Base-by-base conservation (phyloP, 768 basidiomycete genomes). In the Hericium coralloides region DNA sequence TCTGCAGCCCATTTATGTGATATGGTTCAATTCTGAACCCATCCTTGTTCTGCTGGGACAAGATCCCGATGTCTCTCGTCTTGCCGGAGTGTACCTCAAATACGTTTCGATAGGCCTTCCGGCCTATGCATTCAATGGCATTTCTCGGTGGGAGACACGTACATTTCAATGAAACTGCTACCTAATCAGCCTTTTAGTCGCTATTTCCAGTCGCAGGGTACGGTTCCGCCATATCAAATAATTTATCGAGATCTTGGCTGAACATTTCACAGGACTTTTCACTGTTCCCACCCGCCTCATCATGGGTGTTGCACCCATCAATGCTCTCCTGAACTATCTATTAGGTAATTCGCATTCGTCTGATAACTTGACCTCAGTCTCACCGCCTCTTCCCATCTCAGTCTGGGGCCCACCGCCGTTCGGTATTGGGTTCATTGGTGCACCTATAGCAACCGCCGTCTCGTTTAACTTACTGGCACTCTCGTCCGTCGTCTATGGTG, bases 391-490 rank as follows among this genome's bases (percentile, higher is more conserved):
- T 49, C 20, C n/a, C n/a, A n/a, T n/a, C 2, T 20, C 20, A 71
- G 90, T 94, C 0, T 93, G 91, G 92, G 92, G 92, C 1, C 92
- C 92, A 0, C 73, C 79, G 38, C 74, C 82, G 4, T 73, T 97
- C 56, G 77, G 88, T 14, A 74, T 98, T 2, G 95, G 95, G 1
- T 99, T 91, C 70, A 82, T 89, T 53, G 95, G 95, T 14, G 95
- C 94, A 3, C 95, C 95, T 0, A 76, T 98, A 18, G 89, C 95
- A 1, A 93, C 93, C 2, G 84, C 89, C 0, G 77, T 95, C 45
- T 89, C 89, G 14, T 91, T 94, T 72, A 95, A 95, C 68, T 75
- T 95, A n/a, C 85, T 93, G 45, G 75, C 83, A 0, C 54, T 81
- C 47, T 66, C 79, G 55, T 89, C 83, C 1, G 73, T 89, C 51